Evolutionary conservation across 768 basidiomycete species (phyloP).

Genomic region (Tulasnella calospora): DNA sequence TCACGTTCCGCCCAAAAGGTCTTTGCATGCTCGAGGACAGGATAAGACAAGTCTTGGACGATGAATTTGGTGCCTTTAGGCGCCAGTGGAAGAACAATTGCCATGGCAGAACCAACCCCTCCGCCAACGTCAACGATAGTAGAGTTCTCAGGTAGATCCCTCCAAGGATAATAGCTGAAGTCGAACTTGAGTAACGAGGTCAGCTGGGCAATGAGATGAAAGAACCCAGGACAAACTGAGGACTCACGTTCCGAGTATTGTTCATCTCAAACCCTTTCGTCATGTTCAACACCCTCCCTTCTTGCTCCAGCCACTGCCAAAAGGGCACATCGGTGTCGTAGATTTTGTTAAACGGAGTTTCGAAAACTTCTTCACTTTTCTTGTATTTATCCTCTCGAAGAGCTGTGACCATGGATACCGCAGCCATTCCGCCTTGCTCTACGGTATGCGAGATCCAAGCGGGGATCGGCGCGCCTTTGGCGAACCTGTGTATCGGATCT

Average conservation of each 20-base stretch:
- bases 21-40: background rate
- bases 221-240: no score
- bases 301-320: constrained; percentile 15
- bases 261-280: background rate
- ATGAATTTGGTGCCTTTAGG: background rate
- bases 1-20: background rate
- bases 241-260: background rate
- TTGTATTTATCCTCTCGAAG: background rate
- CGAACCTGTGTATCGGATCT: background rate
- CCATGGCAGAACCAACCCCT: no score
- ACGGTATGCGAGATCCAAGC: background rate
- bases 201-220: background rate
- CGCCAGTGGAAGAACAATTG: background rate
- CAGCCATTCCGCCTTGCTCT: background rate
- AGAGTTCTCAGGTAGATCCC: background rate
- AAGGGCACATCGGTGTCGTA: background rate
- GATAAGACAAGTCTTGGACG: background rate
- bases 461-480: background rate
- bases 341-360: background rate
- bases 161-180: background rate
- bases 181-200: background rate
- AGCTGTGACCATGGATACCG: background rate
- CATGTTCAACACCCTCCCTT: background rate
- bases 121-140: constrained; percentile 13
- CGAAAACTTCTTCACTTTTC: background rate